Base-by-base conservation (phyloP, 345 rosid genomes). In the Eucalyptus lansdowneana region DNA sequence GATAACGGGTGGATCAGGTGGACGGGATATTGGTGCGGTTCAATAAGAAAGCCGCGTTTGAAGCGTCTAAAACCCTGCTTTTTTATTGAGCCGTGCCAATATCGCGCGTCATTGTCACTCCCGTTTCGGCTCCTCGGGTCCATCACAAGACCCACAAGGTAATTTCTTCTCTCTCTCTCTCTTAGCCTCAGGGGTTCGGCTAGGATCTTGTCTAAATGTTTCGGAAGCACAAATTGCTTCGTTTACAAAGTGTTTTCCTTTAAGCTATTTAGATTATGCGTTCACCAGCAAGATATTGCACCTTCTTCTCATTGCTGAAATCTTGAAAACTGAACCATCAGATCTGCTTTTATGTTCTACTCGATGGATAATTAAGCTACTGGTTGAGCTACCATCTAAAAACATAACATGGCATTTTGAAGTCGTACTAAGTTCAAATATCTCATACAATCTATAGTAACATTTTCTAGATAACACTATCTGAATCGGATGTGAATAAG, bases 21-120 rank as follows among this genome's bases (percentile, higher is more conserved):
- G n/a, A 92, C 95, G 94, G 88, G 94, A 94, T 94, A 93, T 94
- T 94, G 96, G 94, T 93, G 80, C 95, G 95, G 96, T 94, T 94
- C 96, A 94, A 94, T 94, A 87, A 93, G 93, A 94, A 94, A 94
- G 67, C 91, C 6, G 91, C n/a, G 93, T 90, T 91, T 92, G 50
- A 80, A 83, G 29, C 27, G n/a, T 44, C 45, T 88, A 76, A 92
- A 69, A 92, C 91, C 49, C 93, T 90, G 92, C 88, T 88, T 94
- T 93, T 92, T 94, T 86, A 93, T 93, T 94, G 96, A 94, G 94
- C 96, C 96, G 96, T 89, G 95, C 96, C 96, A 94, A 94, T 94
- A 94, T 94, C 96, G 92, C 95, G 95, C 91, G 54, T 22, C 65
- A 13, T 58, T 11, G 24, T 51, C 62, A n/a, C 80, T 54, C 22